Evolutionary conservation across 225 moss, liverwort and hornwort genomes (phyloP), one percentile per base, ranked within the genome.

Genomic region (Anthoceros angustus): DNA sequence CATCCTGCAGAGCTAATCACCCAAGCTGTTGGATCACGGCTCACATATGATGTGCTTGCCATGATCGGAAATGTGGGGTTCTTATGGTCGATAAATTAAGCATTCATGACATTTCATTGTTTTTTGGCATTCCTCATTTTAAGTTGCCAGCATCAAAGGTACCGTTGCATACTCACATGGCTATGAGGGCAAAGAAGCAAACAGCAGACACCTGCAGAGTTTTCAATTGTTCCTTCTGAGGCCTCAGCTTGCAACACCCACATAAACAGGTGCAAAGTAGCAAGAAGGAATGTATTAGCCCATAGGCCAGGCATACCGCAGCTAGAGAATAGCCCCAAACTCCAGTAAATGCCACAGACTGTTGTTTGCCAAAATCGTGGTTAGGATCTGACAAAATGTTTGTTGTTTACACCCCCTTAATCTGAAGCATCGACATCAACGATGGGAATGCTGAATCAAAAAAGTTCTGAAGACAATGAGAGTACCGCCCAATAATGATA

Each of bases 401-500:
- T 32, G 32, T 32, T 1, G 32, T 32, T 32, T 32, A 32, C 32
- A 32, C 32, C 4, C 32, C 32, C 32, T 4, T 32, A 32, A 32
- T 32, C 32, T 32, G 32, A 32, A 32, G 32, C 1, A 32, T 32
- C 32, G 18, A 55, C n/a, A 7, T 7, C 55, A 9, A 15, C 12
- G 8, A 18, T 9, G 39, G 26, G 23, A 32, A 67, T 20, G 25
- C 23, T 8, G 0, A 45, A 49, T 20, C 3, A 43, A 9, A 49
- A 23, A 10, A 11, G 16, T 10, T 55, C 50, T 41, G 10, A 7
- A 42, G 40, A 39, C 26, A 24, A 18, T 39, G 20, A 16, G 25
- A 67, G 45, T 76, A 76, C 76, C 65, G 72, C 72, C 76, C 76
- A 76, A 39, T 76, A 76, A 64, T 76, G 76, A 39, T 65, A 0